These are phyloP conservation scores for Hypoxylon perforatum DNA, from an alignment of 495 filamentous ascomycete species.

Conservation along the genomic window DNA sequence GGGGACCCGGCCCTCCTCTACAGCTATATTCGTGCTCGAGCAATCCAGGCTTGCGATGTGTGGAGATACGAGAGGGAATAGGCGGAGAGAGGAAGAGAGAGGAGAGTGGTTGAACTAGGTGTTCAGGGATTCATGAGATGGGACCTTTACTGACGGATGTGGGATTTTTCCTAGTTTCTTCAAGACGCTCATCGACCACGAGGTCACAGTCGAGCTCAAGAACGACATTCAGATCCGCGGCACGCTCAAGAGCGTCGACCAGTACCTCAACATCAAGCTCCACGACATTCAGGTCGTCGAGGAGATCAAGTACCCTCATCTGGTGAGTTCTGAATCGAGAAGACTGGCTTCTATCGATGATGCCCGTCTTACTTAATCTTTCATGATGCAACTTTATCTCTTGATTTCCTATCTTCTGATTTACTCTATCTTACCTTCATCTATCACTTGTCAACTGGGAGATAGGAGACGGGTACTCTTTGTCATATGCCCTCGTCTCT, in stretches of 20 bases:
- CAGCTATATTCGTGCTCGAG: too few species aligned
- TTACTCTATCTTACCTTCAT: too few species aligned
- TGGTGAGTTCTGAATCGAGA: slow-evolving; percentile 63
- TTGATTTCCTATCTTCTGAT: too few species aligned
- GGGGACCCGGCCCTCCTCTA: background rate
- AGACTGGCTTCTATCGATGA: too few species aligned
- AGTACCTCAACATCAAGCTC: slow-evolving; percentile 98
- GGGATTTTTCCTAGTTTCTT: slow-evolving; percentile 80
- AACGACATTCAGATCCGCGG: slow-evolving; percentile 97
- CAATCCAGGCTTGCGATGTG: too few species aligned
- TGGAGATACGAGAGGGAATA: too few species aligned
- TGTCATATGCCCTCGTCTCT: too few species aligned
- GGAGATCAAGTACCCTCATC: slow-evolving; percentile 89
- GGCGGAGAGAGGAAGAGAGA: background rate
- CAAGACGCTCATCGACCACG: slow-evolving; percentile 98
- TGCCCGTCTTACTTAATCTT: background rate
- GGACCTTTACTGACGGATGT: slow-evolving; percentile 5
- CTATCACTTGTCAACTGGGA: too few species aligned
- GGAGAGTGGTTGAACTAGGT: too few species aligned
- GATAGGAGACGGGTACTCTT: too few species aligned
- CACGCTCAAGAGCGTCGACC: slow-evolving; percentile 94
- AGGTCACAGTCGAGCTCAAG: slow-evolving; percentile 96
- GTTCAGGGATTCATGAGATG: too few species aligned
- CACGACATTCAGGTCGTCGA: slow-evolving; percentile 93
- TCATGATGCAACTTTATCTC: too few species aligned